phyloP scores from a whole-genome alignment of 345 rosid species.

The Eucalyptus victrix region DNA sequence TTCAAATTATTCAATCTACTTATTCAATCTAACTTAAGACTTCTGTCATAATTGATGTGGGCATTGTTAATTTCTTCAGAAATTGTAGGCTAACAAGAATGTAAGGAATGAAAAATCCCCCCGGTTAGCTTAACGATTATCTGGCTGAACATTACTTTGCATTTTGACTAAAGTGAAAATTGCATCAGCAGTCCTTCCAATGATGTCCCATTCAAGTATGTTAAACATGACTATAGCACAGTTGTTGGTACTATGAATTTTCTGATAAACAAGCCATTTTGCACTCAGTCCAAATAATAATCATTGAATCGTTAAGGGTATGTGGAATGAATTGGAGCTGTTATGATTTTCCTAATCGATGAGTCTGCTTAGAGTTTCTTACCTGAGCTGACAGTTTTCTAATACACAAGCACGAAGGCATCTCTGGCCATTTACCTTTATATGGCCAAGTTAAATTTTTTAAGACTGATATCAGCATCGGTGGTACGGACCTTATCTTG shows the following conservation, averaged over 20 bases:
- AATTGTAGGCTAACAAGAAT: neutral
- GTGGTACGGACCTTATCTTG: neutral
- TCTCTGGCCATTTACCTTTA: neutral
- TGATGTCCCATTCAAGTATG: neutral
- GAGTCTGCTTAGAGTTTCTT: neutral
- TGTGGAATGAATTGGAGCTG: neutral
- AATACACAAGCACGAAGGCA: neutral
- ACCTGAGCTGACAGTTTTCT: neutral
- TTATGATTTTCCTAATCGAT: neutral
- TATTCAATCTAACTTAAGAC: neutral
- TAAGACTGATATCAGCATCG: neutral
- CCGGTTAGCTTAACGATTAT: neutral
- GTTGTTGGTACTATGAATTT: neutral
- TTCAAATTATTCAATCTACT: neutral
- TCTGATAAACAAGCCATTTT: neutral
- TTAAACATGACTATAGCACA: neutral
- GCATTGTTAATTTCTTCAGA: neutral
- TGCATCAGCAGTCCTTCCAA: neutral
- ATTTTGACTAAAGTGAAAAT: neutral
- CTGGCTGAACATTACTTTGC: neutral
- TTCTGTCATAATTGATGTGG: neutral
- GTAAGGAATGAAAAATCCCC: neutral
- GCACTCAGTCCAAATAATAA: neutral
- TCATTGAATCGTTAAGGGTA: too few relatives aligned
- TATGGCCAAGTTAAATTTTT: neutral